Conservation (phyloP, 371 early-diverging fungal species). For the Amoeboaphelidium protococcarum region DNA sequence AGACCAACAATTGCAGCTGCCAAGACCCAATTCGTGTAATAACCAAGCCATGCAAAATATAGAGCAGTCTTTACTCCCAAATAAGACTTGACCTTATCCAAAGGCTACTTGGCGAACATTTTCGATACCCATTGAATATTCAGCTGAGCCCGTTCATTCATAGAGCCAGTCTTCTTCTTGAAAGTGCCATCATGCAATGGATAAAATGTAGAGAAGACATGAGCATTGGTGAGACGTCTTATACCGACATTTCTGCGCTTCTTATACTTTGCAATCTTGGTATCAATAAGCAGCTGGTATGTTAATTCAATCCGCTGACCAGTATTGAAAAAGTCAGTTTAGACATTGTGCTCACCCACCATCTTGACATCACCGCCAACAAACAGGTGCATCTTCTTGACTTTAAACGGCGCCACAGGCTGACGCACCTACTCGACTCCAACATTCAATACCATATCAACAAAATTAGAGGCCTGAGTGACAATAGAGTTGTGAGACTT, state of each 20-base stretch:
- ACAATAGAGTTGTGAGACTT: slow-evolving; percentile 1
- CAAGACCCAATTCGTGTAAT: slow-evolving; percentile 17
- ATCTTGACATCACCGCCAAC: slow-evolving; percentile 7
- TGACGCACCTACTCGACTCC: slow-evolving; percentile 5
- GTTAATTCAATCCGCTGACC: slow-evolving; percentile 8
- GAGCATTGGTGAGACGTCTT: slow-evolving; percentile 6
- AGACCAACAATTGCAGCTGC: slow-evolving; percentile 17
- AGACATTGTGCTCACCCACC: slow-evolving; percentile 3
- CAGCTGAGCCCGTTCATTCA: slow-evolving; percentile 7
- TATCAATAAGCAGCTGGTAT: slow-evolving; percentile 6
- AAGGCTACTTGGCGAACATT: slow-evolving; percentile 7
- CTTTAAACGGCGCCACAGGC: slow-evolving; percentile 6
- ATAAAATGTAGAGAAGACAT: slow-evolving; percentile 9
- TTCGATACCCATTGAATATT: slow-evolving; percentile 6
- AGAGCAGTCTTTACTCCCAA: slow-evolving; percentile 30
- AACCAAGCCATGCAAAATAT: slow-evolving; percentile 29
- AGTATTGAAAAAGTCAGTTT: slow-evolving; percentile 9
- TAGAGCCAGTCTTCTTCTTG: slow-evolving; percentile 1
- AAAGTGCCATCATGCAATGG: slow-evolving; percentile 14
- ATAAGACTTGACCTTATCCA: slow-evolving; percentile 16
- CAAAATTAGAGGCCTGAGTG: slow-evolving; percentile 1
- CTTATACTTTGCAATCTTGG: slow-evolving; percentile 3
- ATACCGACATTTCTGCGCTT: slow-evolving; percentile 3
- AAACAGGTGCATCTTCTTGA: slow-evolving; percentile 5
- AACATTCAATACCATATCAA: slow-evolving; percentile 1